Base-by-base conservation (phyloP, 345 rosid species). In the Salix brachista region DNA sequence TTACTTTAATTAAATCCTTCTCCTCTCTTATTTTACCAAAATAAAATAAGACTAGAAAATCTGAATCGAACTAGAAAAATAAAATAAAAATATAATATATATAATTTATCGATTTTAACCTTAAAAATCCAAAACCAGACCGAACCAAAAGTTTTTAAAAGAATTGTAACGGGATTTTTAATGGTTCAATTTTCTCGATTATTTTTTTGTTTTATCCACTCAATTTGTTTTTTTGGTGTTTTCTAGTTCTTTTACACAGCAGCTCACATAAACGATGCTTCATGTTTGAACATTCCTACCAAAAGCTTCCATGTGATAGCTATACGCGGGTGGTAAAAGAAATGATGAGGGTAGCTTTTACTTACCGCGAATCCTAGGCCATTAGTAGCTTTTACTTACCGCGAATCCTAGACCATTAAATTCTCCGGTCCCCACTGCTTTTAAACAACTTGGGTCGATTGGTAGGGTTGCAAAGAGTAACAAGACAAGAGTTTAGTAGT, bases 371-470 rank as follows among this genome's bases (percentile, higher is more conserved):
- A 17, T 74, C 61, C 9, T 36, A 2, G 67, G 44, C 75, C 58
- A 54, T 66, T 70, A 28, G 12, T 4, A 26, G 64, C 26, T 65
- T 37, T 44, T 36, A 37, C 34, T 10, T 56, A 21, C 36, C 19
- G 66, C 66, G 19, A 52, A 17, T 74, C 61, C 9, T 36, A 2
- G 67, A 56, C 75, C 58, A 54, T 66, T 70, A 28, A 67, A 62
- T 69, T 13, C 0, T 60, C 70, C 37, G 81, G 81, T 74, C 83
- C 83, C 85, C 71, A 68, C 78, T 2, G 2, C 21, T 26, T 48
- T 34, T 9, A 5, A n/a, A 66, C 17, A 70, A 19, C 21, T 7
- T 25, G 71, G 70, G 58, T 77, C 78, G 48, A 70, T 50, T 41
- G 58, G 19, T 16, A 72, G 73, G 83, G 81, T 81, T 66, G 58